Evolutionary conservation across 2,329 filamentous ascomycete species (phyloP), one percentile per base, ranked within the genome.

Genomic region (Pseudogymnoascus sp.): DNA sequence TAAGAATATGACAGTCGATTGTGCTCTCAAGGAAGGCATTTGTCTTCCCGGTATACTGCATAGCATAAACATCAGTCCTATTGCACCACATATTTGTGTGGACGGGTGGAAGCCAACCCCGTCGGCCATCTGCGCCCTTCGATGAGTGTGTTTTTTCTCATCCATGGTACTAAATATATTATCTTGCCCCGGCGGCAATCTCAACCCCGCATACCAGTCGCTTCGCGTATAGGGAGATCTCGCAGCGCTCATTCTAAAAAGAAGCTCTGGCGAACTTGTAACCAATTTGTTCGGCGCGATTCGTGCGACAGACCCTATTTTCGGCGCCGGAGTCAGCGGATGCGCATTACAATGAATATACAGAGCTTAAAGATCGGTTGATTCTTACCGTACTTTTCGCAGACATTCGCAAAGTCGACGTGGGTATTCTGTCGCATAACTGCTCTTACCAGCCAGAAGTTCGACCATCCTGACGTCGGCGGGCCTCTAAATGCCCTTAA

Each of bases 1-100:
- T 72, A 50, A 70, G 65, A 11, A 78, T 71, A 29, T 75, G 74
- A 13, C 65, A 62, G 56, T 78, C 77, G 61, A 79, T 75, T n/a
- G 73, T 72, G n/a, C 70, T 64, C 64, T 78, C 77, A 19, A 79
- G 64, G 7, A 65, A 70, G 17, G 78, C 75, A 40, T 81, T 81
- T 40, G 81, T 79, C 65, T 79, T 81, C 11, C 78, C 80, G 15
- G 79, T 75, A 65, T 83, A 84, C 81, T 81, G 56, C 11, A 44
- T 26, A 31, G 33, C 23, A 61, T 40, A 10, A 40, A 40, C 15
- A 60, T 62, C 62, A 64, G 50, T 46, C 62, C 19, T 9, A 21
- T 44, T 23, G 19, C 19, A 21, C 21, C 7, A 17, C 7, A 33
- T 9, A 44, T 23, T 15, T 61, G 37, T 33, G 19, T 15, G 17